Base-by-base conservation (phyloP, 805 yeast species). In the Lipomyces yamanashiensis region DNA sequence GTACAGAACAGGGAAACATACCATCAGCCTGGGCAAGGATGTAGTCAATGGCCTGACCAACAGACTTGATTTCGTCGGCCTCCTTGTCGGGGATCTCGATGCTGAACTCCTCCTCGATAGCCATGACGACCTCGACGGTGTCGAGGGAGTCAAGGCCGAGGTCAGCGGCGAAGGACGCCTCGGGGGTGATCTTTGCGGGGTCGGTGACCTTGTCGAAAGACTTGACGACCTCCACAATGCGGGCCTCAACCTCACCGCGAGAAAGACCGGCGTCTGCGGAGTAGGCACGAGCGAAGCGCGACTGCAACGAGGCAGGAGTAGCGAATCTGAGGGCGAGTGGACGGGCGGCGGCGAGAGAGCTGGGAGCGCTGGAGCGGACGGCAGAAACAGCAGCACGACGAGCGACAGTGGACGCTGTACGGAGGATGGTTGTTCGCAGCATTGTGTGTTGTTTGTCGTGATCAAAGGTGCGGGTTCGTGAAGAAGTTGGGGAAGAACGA, bases 111-210 rank as follows among this genome's bases (percentile, higher is more conserved):
- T 92, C 97, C 82, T 93, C 99, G 74, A 93, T 87, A 62, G 97
- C 97, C 77, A 95, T 96, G 72, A 95, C 84, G 61, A 95, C 92
- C 81, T 93, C 99, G 67, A 93, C 97, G 67, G 95, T 89, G 74
- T 93, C 99, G 70, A 93, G 83, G 9, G 97, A 90, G 78, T 93
- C 99, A 75, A 90, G 84, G n/a, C 92, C 93, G 71, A 90, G 83
- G 73, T 90, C 96, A 59, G 73, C 73, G 55, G 78, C 72, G 68
- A 81, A 75, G 41, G 76, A 71, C 45, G 82, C 75, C 60, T 74
- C 72, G 45, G 79, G 72, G 13, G 79, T 73, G 61, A 81, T 72
- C 74, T 77, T 54, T 19, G 47, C 12, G 33, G 58, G 55, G 34
- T 33, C 40, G 45, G 49, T 53, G 49, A 84, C 83, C 78, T 87